Evolutionary conservation across 345 rosid genomes (phyloP), one percentile per base, ranked within the genome.

Genomic region (Brassica nigra): DNA sequence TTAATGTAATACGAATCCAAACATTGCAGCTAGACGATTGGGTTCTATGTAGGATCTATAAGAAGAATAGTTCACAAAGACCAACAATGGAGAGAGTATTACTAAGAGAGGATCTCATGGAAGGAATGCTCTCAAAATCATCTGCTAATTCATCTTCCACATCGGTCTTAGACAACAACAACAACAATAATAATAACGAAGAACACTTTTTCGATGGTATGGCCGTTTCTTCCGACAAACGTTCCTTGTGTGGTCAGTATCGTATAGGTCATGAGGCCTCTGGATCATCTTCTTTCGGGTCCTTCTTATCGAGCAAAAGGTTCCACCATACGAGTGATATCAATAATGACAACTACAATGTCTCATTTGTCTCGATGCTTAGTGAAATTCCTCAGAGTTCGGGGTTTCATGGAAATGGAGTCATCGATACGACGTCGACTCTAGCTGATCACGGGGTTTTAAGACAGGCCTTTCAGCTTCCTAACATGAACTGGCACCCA

Each of bases 21-120:
- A 23, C 1, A 8, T 80, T 68, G 62, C 79, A 90, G 94, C 85
- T 90, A 70, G 94, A 90, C 75, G 92, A 90, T 75, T 88, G 94
- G 94, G 92, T 90, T 73, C 76, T 88, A 62, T 90, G 94, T 78
- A 89, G 94, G 74, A 90, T 90, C 76, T 90, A 88, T 79, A 90
- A 90, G 84, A 90, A 88, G 72, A 85, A 85, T 63, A 85, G 72
- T 72, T 80, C 89, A 8, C 90, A 90, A 39, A 86, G 94, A 78
- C 86, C 86, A 9, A 76, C 85, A 63, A 88, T 86, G 81, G 75
- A 78, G 37, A 80, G 88, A 66, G 84, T 84, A 18, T 75, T 80
- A 69, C 66, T 80, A 8, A 66, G 78, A 68, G 85, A 85, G 34
- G 85, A 84, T 27, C 52, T 84, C 16, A 78, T 82, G 71, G 92